These are phyloP conservation scores for Aureobasidium pullulans DNA, from an alignment of 2,329 filamentous ascomycete species.

Conservation along the genomic window DNA sequence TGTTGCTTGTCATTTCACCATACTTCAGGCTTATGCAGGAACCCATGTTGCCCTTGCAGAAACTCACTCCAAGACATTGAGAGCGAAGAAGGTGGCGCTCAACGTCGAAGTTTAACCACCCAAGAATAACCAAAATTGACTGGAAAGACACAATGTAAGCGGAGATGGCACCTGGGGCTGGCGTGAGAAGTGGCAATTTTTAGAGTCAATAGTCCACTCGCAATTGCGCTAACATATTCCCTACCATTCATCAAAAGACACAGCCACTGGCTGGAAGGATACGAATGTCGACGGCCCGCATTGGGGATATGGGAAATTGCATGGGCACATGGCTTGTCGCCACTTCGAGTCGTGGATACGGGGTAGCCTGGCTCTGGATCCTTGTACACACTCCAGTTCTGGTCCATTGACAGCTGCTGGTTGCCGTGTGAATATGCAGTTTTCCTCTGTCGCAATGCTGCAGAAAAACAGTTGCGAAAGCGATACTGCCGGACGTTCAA, in stretches of 20 bases:
- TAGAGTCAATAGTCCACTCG: conserved; percentile 10
- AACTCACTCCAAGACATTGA: conserved; percentile 2
- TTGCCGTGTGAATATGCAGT: background rate
- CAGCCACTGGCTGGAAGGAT: conserved; percentile 6
- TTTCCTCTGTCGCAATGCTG: background rate
- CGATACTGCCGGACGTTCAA: background rate
- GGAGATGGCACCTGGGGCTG: conserved; percentile 2
- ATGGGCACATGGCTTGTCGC: background rate
- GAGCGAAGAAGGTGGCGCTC: background rate
- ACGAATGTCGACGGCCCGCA: background rate
- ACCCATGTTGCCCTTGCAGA: conserved; percentile 1
- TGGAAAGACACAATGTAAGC: background rate
- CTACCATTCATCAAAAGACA: background rate
- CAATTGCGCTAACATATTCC: conserved; percentile 2
- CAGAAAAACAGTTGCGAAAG: background rate
- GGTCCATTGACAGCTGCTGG: background rate
- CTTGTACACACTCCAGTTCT: background rate
- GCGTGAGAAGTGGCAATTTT: conserved; percentile 1
- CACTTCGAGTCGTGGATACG: background rate
- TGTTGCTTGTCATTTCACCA: conserved; percentile 2
- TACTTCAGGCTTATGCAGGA: conserved; percentile 8
- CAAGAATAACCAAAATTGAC: background rate
- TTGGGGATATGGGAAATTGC: conserved; percentile 12
- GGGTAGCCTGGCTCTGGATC: conserved; percentile 2
- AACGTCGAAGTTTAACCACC: conserved; percentile 3